Percentiles rank a stretch among this genome's conserved stretches.
phyloP scores from a whole-genome alignment of 495 filamentous ascomycete genomes.

The Daldinia loculata region DNA sequence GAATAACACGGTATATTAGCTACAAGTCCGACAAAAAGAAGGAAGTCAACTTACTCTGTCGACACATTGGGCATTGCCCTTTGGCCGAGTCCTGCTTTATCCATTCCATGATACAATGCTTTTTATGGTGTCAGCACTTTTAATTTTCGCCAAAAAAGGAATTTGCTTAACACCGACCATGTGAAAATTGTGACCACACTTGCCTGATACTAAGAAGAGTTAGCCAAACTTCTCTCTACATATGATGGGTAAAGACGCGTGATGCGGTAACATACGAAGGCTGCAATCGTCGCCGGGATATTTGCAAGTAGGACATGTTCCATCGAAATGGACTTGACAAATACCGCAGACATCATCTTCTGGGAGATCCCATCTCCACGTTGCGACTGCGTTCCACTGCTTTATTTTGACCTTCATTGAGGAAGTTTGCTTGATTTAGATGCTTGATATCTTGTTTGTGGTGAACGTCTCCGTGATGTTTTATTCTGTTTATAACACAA shows the following conservation, averaged over 20 bases:
- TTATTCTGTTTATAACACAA: neutral
- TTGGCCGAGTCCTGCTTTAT: conserved; percentile 93
- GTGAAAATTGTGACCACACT: conserved; percentile 97
- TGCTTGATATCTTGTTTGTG: neutral
- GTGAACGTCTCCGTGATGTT: neutral
- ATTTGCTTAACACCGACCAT: conserved; percentile 68
- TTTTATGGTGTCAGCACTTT: conserved; percentile 50
- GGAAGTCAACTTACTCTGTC: conserved; percentile 74
- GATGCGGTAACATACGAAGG: conserved; percentile 67
- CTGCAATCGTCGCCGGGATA: conserved; percentile 96
- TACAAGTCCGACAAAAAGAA: conserved; percentile 2
- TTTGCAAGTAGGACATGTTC: conserved; percentile 97
- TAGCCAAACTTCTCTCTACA: neutral
- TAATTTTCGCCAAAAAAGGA: neutral
- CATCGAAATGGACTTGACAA: conserved; percentile 97
- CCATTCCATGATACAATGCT: conserved; percentile 98
- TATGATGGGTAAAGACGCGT: neutral
- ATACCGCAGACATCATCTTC: conserved; percentile 99
- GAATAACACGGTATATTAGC: conserved; percentile 43
- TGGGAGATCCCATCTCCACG: conserved; percentile 97
- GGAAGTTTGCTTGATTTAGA: neutral
- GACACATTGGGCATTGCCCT: conserved; percentile 96
- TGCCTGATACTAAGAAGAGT: conserved; percentile 78
- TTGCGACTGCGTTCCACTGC: conserved; percentile 91
- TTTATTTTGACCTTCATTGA: conserved; percentile 93